Percentiles rank a stretch among this genome's conserved stretches.
Evolutionary conservation across 495 filamentous ascomycete genomes (phyloP).

Genomic region (Penicillium cataractarum): DNA sequence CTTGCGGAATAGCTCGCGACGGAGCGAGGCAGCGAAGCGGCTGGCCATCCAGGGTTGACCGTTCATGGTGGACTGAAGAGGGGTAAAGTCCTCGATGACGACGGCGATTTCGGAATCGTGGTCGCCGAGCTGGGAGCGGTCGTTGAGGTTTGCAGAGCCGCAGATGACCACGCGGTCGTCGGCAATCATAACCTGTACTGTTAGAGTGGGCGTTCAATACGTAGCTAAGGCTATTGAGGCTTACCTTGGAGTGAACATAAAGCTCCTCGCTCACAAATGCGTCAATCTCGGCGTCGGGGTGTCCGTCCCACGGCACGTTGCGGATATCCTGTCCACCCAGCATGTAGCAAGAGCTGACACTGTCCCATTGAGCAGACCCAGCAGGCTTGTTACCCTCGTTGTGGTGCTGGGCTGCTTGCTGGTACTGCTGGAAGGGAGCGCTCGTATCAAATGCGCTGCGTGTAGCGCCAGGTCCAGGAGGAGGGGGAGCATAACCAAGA

Average conservation of each 20-base stretch:
- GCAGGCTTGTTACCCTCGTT: slow-evolving; percentile 32
- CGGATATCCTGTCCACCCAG: slow-evolving; percentile 74
- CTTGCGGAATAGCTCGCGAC: slow-evolving; percentile 86
- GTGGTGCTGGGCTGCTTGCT: slow-evolving; percentile 59
- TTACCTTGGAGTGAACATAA: slow-evolving; percentile 87
- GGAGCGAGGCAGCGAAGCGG: slow-evolving; percentile 81
- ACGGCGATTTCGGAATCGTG: slow-evolving; percentile 88
- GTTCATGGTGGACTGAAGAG: slow-evolving; percentile 71
- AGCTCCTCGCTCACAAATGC: slow-evolving; percentile 92
- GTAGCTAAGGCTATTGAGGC: slow-evolving; percentile 8
- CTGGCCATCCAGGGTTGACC: slow-evolving; percentile 70
- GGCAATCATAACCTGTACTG: slow-evolving; percentile 73
- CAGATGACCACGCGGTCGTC: slow-evolving; percentile 89
- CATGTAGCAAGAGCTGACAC: slow-evolving; percentile 84
- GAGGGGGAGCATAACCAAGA: slow-evolving; percentile 42
- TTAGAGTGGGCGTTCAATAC: slow-evolving; percentile 17
- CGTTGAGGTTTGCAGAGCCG: slow-evolving; percentile 93
- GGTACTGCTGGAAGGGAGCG: slow-evolving; percentile 63
- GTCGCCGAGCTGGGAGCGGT: slow-evolving; percentile 85
- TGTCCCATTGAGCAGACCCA: slow-evolving; percentile 65
- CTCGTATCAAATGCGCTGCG: slow-evolving; percentile 46
- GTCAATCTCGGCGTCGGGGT: slow-evolving; percentile 74
- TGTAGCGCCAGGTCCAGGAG: slow-evolving; percentile 21
- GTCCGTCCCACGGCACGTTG: slow-evolving; percentile 74
- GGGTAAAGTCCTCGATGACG: slow-evolving; percentile 75